Base-by-base conservation (phyloP, 306 rosid genomes). In the Oemleria cerasiformis region DNA sequence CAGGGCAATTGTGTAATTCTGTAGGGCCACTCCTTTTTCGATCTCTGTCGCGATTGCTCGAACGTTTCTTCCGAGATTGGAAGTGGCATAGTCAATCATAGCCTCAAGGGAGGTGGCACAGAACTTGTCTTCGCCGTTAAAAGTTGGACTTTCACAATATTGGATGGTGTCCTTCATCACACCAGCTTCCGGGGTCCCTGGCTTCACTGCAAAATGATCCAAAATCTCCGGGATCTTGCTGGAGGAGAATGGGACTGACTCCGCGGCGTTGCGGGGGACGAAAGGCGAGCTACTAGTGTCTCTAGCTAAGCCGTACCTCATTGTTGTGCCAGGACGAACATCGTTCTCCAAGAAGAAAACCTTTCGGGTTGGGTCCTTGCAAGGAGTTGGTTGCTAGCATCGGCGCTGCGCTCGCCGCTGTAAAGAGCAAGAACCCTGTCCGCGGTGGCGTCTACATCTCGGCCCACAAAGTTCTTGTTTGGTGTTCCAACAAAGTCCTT, bases 91-190 rank as follows among this genome's bases (percentile, higher is more conserved):
- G 73, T 92, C 97, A 9, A 88, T 2, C 49, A 92, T 88, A 0
- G 97, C 87, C 48, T 92, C 97, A 0, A 91, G 69, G 1, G 97
- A 91, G 21, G 91, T 88, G 30, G 96, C 92, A 21, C 97, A 91
- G 3, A 75, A 87, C 63, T 85, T 87, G 9, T 88, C 88, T 63
- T 88, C 96, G 0, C 91, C 92, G 45, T 15, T 62, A 0, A 77
- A 63, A 0, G 68, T 63, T 0, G 54, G 41, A 0, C 69, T 63
- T 69, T 91, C 92, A 15, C 97, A 91, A 11, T 84, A 84, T 13
- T 76, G 9, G 0, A 92, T 68, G 0, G 96, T 87, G 0, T 73
- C 69, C 62, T 81, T 67, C 55, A 92, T 73, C 3, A 16, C 5
- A 12, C 50, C 71, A 0, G 87, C 87, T 16, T 87, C 90, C 5